phyloP scores from a whole-genome alignment of 2,329 filamentous ascomycete species.

The Cladosporium cucumerinum region DNA sequence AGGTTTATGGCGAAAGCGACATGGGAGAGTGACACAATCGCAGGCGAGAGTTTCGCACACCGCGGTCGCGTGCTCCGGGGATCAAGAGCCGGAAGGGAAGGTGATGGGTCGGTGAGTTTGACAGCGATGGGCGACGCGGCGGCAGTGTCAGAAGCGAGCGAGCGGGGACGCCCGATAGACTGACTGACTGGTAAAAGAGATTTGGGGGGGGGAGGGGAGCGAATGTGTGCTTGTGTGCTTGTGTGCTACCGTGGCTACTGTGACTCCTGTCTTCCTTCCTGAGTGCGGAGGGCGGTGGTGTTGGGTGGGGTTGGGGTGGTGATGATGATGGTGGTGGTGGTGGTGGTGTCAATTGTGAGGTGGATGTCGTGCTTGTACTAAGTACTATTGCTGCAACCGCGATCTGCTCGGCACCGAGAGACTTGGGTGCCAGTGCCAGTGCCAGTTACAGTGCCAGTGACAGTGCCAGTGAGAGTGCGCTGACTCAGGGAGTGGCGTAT shows the following conservation, averaged over 20 bases:
- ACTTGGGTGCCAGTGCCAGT: background rate
- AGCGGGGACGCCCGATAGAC: background rate
- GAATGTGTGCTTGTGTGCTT: background rate
- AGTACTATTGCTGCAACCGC: background rate
- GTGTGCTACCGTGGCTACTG: background rate
- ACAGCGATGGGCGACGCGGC: background rate
- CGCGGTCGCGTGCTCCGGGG: constrained; percentile 11
- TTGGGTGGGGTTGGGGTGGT: no score
- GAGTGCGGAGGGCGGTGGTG: constrained; percentile 1
- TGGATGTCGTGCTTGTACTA: constrained; percentile 11
- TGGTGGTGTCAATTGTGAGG: constrained; percentile 7
- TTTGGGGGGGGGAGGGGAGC: no score
- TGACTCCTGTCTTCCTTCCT: no score
- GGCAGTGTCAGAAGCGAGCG: background rate
- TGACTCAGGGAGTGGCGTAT: constrained; percentile 6
- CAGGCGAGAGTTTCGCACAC: background rate
- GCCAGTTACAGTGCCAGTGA: no score
- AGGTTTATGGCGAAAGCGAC: constrained; percentile 16
- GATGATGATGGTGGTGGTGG: background rate
- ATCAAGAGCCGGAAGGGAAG: background rate
- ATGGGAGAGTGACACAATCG: constrained; percentile 15
- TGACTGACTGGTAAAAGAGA: background rate
- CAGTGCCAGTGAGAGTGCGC: no score
- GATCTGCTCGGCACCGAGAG: background rate
- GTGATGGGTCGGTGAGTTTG: background rate